Percentiles rank a stretch among this genome's conserved stretches.
These are phyloP conservation scores for Flammula alnicola DNA, from an alignment of 1,284 basidiomycete genomes.

Conservation along the genomic window DNA sequence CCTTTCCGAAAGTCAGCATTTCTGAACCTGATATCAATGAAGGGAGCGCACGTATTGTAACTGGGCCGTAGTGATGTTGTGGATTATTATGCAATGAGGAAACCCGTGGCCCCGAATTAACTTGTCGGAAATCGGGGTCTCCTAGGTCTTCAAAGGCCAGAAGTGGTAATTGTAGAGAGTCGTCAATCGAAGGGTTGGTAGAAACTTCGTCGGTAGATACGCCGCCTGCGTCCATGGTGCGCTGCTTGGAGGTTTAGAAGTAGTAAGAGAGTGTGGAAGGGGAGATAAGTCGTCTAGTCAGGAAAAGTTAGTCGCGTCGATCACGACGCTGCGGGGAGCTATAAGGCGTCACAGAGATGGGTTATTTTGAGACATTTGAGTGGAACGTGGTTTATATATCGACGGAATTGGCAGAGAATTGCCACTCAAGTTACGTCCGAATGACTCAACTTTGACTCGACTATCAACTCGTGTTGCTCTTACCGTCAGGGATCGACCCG, in stretches of 20 bases:
- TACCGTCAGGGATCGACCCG: too few relatives aligned
- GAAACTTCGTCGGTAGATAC: too few relatives aligned
- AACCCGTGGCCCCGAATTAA: slow-evolving; percentile 8
- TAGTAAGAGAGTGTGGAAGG: too few relatives aligned
- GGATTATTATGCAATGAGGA: slow-evolving; percentile 18
- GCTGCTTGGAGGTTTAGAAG: too few relatives aligned
- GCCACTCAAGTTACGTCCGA: neutral
- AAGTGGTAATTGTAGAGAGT: neutral
- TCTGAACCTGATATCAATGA: neutral
- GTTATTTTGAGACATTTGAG: neutral
- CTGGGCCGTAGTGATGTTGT: slow-evolving; percentile 22
- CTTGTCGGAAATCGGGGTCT: slow-evolving; percentile 4
- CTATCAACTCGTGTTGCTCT: slow-evolving; percentile 7
- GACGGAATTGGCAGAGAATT: neutral
- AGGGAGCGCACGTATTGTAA: slow-evolving; percentile 23
- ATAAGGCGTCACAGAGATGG: too few relatives aligned
- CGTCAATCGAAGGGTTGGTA: too few relatives aligned
- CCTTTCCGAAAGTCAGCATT: slow-evolving; percentile 8
- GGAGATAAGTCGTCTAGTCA: too few relatives aligned
- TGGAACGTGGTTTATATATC: neutral
- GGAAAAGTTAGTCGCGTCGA: too few relatives aligned
- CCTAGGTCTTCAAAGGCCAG: slow-evolving; percentile 11
- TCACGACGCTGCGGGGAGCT: too few relatives aligned
- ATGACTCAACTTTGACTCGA: slow-evolving; percentile 14
- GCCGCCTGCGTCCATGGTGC: too few relatives aligned